Percentiles rank a stretch among this genome's conserved stretches.
Conservation (phyloP, 495 filamentous ascomycete species). For the Friedmanniomyces endolithicus region DNA sequence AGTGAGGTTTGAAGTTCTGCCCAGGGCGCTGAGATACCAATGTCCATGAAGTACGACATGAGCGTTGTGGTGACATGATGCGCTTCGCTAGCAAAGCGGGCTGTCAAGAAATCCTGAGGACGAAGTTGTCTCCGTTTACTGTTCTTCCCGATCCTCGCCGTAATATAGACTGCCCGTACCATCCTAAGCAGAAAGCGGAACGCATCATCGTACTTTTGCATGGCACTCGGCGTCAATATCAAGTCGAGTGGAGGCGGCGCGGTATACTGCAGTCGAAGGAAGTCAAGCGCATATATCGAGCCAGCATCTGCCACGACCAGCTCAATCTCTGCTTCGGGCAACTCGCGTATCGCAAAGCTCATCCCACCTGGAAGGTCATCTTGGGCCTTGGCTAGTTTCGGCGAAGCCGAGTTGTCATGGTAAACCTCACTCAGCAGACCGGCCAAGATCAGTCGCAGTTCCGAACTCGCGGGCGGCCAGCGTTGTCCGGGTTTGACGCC, state of each 20-base stretch:
- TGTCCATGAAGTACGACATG: conserved; percentile 62
- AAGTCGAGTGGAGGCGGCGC: conserved; percentile 59
- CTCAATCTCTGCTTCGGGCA: conserved; percentile 61
- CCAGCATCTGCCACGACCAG: conserved; percentile 67
- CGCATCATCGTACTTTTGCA: conserved; percentile 71
- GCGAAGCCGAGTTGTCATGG: conserved; percentile 14
- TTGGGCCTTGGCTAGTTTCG: conserved; percentile 18
- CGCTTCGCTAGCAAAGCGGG: conserved; percentile 60
- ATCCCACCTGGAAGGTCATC: conserved; percentile 58
- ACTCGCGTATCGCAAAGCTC: conserved; percentile 75
- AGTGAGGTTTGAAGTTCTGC: conserved; percentile 52
- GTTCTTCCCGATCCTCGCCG: conserved; percentile 41
- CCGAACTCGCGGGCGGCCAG: conserved; percentile 90
- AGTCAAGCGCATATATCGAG: conserved; percentile 76
- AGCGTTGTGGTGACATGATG: conserved; percentile 63
- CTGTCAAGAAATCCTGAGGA: conserved; percentile 32
- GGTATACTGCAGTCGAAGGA: conserved; percentile 74
- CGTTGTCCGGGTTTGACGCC: conserved; percentile 48
- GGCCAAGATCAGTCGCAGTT: conserved; percentile 76
- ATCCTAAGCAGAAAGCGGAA: conserved; percentile 69
- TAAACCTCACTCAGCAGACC: conserved; percentile 73
- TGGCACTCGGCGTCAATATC: conserved; percentile 52
- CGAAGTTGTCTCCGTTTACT: neutral
- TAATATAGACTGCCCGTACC: conserved; percentile 67
- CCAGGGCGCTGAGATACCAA: conserved; percentile 62